Percentiles rank a stretch among this genome's conserved stretches.
These are phyloP conservation scores for Alternaria postmessia DNA, from an alignment of 2,329 filamentous ascomycete genomes.

Conservation along the genomic window DNA sequence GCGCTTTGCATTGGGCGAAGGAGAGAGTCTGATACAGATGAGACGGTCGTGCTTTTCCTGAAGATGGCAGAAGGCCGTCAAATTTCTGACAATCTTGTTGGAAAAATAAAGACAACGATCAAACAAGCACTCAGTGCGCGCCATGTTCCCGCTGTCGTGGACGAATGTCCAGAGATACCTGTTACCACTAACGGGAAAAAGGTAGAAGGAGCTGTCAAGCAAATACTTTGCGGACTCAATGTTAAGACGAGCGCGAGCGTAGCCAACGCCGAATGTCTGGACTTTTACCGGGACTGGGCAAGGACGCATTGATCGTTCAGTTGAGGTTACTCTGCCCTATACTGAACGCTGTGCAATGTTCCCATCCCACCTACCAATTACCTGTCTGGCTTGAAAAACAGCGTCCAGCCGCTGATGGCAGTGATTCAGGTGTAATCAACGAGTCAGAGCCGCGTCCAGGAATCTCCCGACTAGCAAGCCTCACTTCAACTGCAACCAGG, in stretches of 20 bases:
- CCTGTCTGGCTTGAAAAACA: neutral
- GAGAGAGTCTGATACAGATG: slow-evolving; percentile 74
- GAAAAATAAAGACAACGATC: slow-evolving; percentile 72
- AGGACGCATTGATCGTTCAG: slow-evolving; percentile 24
- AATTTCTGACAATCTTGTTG: slow-evolving; percentile 68
- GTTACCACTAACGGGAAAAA: slow-evolving; percentile 97
- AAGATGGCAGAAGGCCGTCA: slow-evolving; percentile 70
- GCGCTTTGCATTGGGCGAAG: slow-evolving; percentile 86
- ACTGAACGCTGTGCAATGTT: neutral
- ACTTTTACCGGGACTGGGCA: slow-evolving; percentile 84
- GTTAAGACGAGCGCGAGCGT: slow-evolving; percentile 92
- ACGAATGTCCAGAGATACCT: slow-evolving; percentile 85
- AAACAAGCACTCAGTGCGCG: slow-evolving; percentile 82
- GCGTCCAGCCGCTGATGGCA: neutral
- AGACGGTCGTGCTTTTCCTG: slow-evolving; percentile 88
- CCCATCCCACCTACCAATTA: neutral
- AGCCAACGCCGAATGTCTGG: slow-evolving; percentile 86
- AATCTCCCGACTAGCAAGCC: neutral
- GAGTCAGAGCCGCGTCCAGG: neutral
- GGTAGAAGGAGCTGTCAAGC: slow-evolving; percentile 95
- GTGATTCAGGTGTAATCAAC: neutral
- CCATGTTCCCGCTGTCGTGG: slow-evolving; percentile 86
- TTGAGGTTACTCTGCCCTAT: neutral
- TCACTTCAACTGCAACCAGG: slow-evolving; percentile 6
- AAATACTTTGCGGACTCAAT: slow-evolving; percentile 86